phyloP scores from a whole-genome alignment of 108 stramenopile species.

The Fragilariopsis cylindrus region DNA sequence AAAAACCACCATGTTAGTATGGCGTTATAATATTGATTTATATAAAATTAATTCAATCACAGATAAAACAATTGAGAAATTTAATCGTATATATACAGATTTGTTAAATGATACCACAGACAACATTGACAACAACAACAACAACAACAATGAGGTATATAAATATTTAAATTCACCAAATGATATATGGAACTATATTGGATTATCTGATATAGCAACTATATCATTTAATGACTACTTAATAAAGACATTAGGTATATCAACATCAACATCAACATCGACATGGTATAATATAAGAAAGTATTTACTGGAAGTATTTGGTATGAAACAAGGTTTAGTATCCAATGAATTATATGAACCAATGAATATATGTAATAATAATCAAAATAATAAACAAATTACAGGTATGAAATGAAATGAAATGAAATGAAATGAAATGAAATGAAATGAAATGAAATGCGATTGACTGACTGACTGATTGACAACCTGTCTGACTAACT shows the following conservation, averaged over 20 bases:
- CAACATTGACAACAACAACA: not conserved
- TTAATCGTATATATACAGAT: slow-evolving; percentile 36
- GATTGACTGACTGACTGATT: too few species aligned
- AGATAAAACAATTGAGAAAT: slow-evolving; percentile 33
- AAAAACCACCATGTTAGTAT: slow-evolving; percentile 20
- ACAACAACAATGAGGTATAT: not conserved
- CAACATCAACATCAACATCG: slow-evolving; percentile 17
- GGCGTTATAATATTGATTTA: slow-evolving; percentile 48
- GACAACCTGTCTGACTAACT: too few species aligned
- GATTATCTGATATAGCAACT: slow-evolving; percentile 34
- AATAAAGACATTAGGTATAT: slow-evolving; percentile 43
- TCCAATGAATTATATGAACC: slow-evolving; percentile 61
- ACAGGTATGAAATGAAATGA: slow-evolving; percentile 26
- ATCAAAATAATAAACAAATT: slow-evolving; percentile 64
- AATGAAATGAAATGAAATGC: too few species aligned
- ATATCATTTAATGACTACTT: slow-evolving; percentile 57
- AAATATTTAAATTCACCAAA: slow-evolving; percentile 64
- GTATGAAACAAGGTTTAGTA: slow-evolving; percentile 46
- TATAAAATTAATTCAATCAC: slow-evolving; percentile 31
- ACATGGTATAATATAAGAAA: slow-evolving; percentile 8
- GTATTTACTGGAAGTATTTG: not conserved
- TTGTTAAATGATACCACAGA: slow-evolving; percentile 37
- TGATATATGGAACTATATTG: slow-evolving; percentile 64
- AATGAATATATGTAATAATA: slow-evolving; percentile 69
- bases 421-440: too few species aligned